Evolutionary conservation across 306 rosid genomes (phyloP).

Genomic region (Rosa chinensis): DNA sequence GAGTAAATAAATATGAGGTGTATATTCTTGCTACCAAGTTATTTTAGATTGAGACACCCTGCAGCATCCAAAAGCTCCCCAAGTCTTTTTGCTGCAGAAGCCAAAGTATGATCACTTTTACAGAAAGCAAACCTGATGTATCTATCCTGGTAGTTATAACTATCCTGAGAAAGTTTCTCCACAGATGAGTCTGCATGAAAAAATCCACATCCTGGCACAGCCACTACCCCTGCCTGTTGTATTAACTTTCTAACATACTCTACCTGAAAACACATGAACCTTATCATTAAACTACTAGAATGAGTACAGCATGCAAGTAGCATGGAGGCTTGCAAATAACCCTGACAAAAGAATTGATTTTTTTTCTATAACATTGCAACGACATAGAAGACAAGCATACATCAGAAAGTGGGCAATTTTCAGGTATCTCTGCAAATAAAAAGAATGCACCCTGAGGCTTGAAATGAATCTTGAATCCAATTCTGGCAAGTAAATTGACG

Average conservation of each 20-base stretch:
- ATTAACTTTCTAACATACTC: constrained; percentile 70
- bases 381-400: constrained; percentile 39
- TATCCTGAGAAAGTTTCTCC: constrained; percentile 33
- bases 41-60: constrained; percentile 35
- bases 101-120: constrained; percentile 68
- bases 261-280: constrained; percentile 39
- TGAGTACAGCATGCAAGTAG: not conserved
- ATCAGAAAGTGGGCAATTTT: constrained; percentile 60
- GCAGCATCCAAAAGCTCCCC: constrained; percentile 38
- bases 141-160: constrained; percentile 48
- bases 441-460: constrained; percentile 86
- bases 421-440: constrained; percentile 76
- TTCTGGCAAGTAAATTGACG: constrained; percentile 46
- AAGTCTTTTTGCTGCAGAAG: constrained; percentile 55
- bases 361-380: not conserved
- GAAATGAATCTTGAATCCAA: constrained; percentile 68
- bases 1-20: not conserved
- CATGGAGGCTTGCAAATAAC: not conserved
- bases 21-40: not conserved
- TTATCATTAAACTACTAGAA: not conserved
- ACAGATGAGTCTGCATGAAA: constrained; percentile 40
- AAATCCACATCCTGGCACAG: constrained; percentile 83
- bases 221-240: constrained; percentile 77
- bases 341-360: not conserved
- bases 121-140: constrained; percentile 88